Percentiles rank a stretch among this genome's conserved stretches.
phyloP scores from a whole-genome alignment of 148 eudicot species.

The Cornus florida region DNA sequence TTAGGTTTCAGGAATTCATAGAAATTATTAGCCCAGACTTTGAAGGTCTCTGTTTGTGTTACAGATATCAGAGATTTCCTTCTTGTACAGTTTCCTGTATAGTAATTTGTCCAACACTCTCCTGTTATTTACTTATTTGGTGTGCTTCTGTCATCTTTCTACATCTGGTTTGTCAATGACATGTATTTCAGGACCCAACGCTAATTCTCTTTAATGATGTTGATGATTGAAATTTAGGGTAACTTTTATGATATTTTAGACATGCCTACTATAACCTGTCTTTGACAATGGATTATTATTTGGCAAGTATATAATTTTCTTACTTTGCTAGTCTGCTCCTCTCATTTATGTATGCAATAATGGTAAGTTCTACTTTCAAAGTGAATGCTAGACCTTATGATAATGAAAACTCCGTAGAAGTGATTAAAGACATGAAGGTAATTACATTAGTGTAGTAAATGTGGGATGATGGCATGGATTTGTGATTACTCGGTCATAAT shows the following conservation, averaged over 20 bases:
- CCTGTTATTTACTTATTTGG: not conserved
- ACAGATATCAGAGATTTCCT: slow-evolving; percentile 15
- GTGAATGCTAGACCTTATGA: too few relatives aligned
- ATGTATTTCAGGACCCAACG: slow-evolving; percentile 9
- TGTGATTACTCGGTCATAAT: too few relatives aligned
- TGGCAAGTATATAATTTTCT: not conserved
- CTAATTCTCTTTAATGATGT: slow-evolving; percentile 1
- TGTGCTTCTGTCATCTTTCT: slow-evolving; percentile 9
- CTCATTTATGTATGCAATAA: not conserved
- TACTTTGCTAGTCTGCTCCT: not conserved
- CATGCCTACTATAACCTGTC: not conserved
- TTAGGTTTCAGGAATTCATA: not conserved
- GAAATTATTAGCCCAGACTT: slow-evolving; percentile 3
- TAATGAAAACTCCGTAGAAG: too few relatives aligned
- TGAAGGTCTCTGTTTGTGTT: slow-evolving; percentile 13
- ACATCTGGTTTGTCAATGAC: slow-evolving; percentile 13
- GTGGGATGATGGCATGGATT: too few relatives aligned
- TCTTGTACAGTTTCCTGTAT: slow-evolving; percentile 33
- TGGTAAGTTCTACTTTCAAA: too few relatives aligned
- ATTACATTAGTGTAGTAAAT: too few relatives aligned
- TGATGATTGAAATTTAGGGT: not conserved
- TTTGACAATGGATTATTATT: not conserved
- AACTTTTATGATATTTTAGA: not conserved
- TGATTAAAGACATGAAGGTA: too few relatives aligned
- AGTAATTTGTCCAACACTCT: slow-evolving; percentile 16